Evolutionary conservation across 345 rosid genomes (phyloP).

Genomic region (Eucalyptus regnans): DNA sequence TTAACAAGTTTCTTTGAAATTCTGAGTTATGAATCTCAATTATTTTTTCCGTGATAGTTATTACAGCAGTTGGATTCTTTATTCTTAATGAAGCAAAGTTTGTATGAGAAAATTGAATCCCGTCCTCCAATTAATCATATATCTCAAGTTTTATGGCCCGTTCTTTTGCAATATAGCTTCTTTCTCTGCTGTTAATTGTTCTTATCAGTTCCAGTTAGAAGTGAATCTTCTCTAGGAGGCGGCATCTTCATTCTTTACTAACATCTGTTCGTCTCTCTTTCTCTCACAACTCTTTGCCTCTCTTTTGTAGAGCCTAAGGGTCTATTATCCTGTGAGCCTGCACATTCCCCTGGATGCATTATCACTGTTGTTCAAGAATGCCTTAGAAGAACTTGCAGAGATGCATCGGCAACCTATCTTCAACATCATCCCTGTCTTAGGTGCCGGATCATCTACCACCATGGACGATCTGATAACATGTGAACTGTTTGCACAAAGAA

Average conservation of each 20-base stretch:
- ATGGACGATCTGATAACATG: slow-evolving; percentile 57
- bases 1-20: not conserved
- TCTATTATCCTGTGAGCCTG: slow-evolving; percentile 45
- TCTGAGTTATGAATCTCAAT: not conserved
- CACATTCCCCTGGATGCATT: slow-evolving; percentile 20
- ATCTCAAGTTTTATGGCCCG: not conserved
- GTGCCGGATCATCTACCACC: slow-evolving; percentile 45
- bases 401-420: slow-evolving; percentile 11
- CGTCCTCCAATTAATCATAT: not conserved
- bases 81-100: not conserved
- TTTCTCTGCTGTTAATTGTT: not conserved
- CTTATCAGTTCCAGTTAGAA: not conserved
- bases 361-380: slow-evolving; percentile 18
- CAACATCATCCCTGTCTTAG: slow-evolving; percentile 59
- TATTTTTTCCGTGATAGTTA: not conserved
- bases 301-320: slow-evolving; percentile 42
- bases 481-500: slow-evolving; percentile 54
- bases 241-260: not conserved
- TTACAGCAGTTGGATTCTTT: not conserved
- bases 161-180: not conserved
- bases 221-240: not conserved
- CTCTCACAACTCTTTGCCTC: not conserved
- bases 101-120: not conserved
- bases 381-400: slow-evolving; percentile 39
- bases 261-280: not conserved